These are phyloP conservation scores for Sordariomycetes sp. DNA, from an alignment of 2,329 filamentous ascomycete genomes.

Conservation along the genomic window DNA sequence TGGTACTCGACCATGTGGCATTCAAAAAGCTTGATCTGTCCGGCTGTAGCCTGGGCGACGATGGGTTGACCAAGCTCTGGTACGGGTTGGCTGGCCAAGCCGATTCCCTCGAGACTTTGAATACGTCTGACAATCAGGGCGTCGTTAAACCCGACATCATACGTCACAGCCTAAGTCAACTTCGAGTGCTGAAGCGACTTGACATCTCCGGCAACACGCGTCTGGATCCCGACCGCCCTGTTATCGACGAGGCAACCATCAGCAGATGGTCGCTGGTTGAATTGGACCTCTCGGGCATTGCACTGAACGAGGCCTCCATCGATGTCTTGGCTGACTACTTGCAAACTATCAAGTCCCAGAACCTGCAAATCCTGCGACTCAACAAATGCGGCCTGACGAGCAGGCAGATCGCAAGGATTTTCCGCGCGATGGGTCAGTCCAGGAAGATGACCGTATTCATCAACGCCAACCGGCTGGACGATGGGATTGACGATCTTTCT, in stretches of 20 bases:
- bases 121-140: conserved; percentile 44
- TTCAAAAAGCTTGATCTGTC: conserved; percentile 41
- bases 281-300: conserved; percentile 44
- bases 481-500: conserved; percentile 40
- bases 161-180: conserved; percentile 30
- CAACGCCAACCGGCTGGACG: conserved; percentile 43
- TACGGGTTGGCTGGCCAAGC: conserved; percentile 34
- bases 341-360: conserved; percentile 24
- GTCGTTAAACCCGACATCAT: conserved; percentile 38
- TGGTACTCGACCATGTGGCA: conserved; percentile 23
- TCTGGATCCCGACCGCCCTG: conserved; percentile 30
- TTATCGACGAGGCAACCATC: conserved; percentile 36
- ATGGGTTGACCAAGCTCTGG: conserved; percentile 37
- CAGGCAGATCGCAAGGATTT: conserved; percentile 37
- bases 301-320: conserved; percentile 41
- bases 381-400: conserved; percentile 45
- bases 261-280: conserved; percentile 39
- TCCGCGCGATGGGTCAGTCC: conserved; percentile 38
- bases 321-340: conserved; percentile 37
- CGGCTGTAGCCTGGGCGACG: conserved; percentile 40
- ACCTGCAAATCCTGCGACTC: conserved; percentile 34
- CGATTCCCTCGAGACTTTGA: conserved; percentile 34
- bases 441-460: conserved; percentile 38
- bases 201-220: conserved; percentile 43
- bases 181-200: conserved; percentile 34